Base-by-base conservation (phyloP, 1,284 basidiomycete genomes). In the Cutaneotrichosporon curvatum region DNA sequence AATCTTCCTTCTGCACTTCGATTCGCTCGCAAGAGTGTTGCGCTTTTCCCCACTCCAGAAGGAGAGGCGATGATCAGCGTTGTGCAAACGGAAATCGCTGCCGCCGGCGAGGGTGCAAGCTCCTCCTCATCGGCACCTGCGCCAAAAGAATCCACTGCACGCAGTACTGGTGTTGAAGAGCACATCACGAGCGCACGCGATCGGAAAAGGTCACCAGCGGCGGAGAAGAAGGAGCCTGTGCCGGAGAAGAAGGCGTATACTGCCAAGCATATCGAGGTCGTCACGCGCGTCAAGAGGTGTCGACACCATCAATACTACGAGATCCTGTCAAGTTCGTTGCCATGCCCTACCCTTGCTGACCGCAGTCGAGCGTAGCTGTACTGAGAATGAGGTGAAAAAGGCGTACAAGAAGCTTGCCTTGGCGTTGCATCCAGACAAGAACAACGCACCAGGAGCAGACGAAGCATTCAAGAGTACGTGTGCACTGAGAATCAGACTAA, bases 351-450 rank as follows among this genome's bases (percentile, higher is more conserved):
- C 8, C 9, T 28, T 12, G 20, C 43, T 45, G 43, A 48, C 42
- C 16, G 3, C 43, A 70, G 72, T 98, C 48, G 84, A 91, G 69
- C 84, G 80, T 71, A 82, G 82, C 4, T 94, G 90, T 63, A 81
- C 88, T 20, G 94, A 97, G 59, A 79, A 73, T 8, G 91, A 96
- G 44, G 80, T 98, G 48, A 97, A 97, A 77, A 92, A 88, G 73
- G 91, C 94, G 16, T 98, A 98, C 77, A 81, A 91, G 52, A 99
- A 97, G 88, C 79, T 97, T 47, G 94, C 94, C 32, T 75, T 98
- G 49, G 85, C 86, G 40, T 72, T 97, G 55, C 94, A 97, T 75
- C 94, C 94, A 0, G 94, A 98, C 72, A 97, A 97, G 76, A 96
- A 96, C 64, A 86, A 88, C 15, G 95, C 95, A 16, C 94, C 95